These are phyloP conservation scores for Colletotrichum chrysophilum DNA, from an alignment of 2,329 filamentous ascomycete species.

Conservation along the genomic window DNA sequence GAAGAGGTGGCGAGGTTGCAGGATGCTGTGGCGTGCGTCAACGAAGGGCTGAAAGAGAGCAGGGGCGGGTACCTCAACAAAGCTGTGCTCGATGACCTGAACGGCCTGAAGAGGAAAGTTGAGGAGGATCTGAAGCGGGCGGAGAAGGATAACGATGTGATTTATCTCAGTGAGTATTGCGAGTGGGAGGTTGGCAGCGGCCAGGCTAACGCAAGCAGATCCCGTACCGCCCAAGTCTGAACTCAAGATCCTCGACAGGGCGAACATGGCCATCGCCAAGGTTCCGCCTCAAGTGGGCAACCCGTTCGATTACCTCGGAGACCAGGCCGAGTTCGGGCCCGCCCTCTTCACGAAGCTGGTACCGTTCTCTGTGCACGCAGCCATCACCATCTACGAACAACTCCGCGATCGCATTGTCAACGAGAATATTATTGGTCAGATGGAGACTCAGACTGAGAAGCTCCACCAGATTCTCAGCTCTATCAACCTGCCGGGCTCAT, in stretches of 20 bases:
- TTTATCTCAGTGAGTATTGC: constrained; percentile 74
- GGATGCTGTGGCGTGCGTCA: constrained; percentile 83
- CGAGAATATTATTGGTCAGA: constrained; percentile 81
- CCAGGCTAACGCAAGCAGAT: constrained; percentile 49
- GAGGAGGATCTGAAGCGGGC: constrained; percentile 89
- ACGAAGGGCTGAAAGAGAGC: constrained; percentile 84
- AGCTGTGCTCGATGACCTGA: constrained; percentile 80
- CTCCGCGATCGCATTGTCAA: constrained; percentile 89
- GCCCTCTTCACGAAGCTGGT: constrained; percentile 91
- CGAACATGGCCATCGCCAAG: constrained; percentile 83
- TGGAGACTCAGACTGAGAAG: constrained; percentile 81
- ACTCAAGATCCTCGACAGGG: constrained; percentile 82
- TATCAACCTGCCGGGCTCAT: constrained; percentile 86
- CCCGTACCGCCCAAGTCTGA: constrained; percentile 88
- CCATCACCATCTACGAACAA: constrained; percentile 94
- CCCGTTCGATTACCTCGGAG: constrained; percentile 80
- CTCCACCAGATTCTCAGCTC: constrained; percentile 82
- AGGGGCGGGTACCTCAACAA: constrained; percentile 78
- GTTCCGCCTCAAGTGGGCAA: constrained; percentile 83
- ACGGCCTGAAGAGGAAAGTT: constrained; percentile 81
- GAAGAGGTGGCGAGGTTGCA: constrained; percentile 89
- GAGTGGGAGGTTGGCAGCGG: not conserved
- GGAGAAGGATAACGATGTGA: constrained; percentile 95
- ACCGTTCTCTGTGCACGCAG: constrained; percentile 93
- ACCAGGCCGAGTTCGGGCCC: constrained; percentile 79